These are phyloP conservation scores for Lepidium aucheri DNA, from an alignment of 345 rosid genomes.

Conservation along the genomic window DNA sequence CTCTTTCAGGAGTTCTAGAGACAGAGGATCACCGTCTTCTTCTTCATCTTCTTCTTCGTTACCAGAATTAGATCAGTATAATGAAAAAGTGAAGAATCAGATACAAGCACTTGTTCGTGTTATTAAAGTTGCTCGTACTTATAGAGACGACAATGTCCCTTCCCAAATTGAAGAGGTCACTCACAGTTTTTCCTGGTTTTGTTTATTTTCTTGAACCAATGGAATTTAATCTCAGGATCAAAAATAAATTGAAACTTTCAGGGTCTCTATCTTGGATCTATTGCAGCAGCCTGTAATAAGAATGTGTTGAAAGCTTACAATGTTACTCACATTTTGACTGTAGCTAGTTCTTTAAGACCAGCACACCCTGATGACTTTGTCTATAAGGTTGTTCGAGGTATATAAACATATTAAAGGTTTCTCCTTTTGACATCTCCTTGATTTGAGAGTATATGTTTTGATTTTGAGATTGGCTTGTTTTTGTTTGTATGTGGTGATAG, in stretches of 20 bases:
- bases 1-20: constrained; percentile 17
- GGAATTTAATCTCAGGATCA: neutral
- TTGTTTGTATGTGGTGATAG: constrained; percentile 23
- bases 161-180: constrained; percentile 48
- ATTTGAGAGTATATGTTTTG: neutral
- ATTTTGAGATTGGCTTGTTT: neutral
- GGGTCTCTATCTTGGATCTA: constrained; percentile 50
- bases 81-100: constrained; percentile 33
- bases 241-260: neutral
- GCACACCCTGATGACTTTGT: constrained; percentile 33
- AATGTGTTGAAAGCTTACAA: constrained; percentile 33
- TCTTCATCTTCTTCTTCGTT: neutral
- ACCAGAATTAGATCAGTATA: constrained; percentile 30
- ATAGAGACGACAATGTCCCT: constrained; percentile 40
- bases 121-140: constrained; percentile 28
- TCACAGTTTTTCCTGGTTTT: neutral
- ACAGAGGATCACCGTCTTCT: neutral
- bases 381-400: constrained; percentile 41
- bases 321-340: constrained; percentile 41
- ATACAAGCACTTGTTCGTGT: constrained; percentile 41
- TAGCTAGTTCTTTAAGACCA: constrained; percentile 34
- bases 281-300: constrained; percentile 39
- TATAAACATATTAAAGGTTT: neutral
- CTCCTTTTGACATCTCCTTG: neutral
- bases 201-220: neutral